Conservation (phyloP, 108 stramenopile species). For the Chaetoceros tenuissimus region DNA sequence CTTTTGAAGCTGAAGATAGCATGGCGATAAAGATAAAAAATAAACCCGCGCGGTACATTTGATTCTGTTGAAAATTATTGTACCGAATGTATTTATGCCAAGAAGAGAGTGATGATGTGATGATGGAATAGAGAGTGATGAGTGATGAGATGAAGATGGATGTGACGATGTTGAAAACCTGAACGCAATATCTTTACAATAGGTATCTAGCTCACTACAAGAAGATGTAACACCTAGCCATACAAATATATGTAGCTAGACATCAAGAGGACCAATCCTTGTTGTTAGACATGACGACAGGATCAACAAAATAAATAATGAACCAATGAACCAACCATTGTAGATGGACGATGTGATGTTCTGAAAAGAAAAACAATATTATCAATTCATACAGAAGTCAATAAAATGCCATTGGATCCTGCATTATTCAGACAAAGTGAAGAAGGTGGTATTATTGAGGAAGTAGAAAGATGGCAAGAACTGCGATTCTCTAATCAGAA, state of each 20-base stretch:
- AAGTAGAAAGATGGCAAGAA: background rate
- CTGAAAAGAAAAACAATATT: background rate
- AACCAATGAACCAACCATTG: too few species aligned
- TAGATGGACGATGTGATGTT: too few species aligned
- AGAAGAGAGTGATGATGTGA: too few species aligned
- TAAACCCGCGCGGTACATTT: background rate
- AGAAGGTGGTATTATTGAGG: background rate
- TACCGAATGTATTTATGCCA: background rate
- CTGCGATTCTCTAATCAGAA: background rate
- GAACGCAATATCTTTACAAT: too few species aligned
- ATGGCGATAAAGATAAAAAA: conserved; percentile 10
- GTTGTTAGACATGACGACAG: background rate
- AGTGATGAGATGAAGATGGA: too few species aligned
- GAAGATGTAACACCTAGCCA: too few species aligned
- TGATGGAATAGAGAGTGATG: too few species aligned
- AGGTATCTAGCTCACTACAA: too few species aligned
- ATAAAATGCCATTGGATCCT: background rate
- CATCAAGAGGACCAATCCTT: background rate
- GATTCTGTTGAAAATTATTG: background rate
- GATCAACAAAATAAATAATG: background rate
- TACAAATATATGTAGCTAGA: background rate
- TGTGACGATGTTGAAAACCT: too few species aligned
- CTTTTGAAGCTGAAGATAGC: conserved; percentile 13
- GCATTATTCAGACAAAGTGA: background rate
- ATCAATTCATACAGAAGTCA: background rate